Conservation (phyloP, 371 early-diverging fungal genomes). For the Mucor racemosus region DNA sequence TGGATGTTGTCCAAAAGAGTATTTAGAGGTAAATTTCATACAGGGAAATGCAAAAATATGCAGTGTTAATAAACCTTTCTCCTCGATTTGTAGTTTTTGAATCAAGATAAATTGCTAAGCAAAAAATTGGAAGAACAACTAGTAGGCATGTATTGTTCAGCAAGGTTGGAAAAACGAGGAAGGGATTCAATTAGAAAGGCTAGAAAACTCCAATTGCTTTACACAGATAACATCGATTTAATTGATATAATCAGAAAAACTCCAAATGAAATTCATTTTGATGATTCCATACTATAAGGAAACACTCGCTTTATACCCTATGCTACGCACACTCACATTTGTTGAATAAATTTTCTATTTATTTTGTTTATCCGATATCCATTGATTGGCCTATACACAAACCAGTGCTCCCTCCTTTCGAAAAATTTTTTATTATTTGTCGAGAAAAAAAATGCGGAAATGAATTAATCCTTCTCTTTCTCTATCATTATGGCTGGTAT, state of each 20-base stretch:
- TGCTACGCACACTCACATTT: background rate
- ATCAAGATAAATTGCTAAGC: background rate
- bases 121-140: background rate
- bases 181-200: background rate
- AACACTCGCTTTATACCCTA: background rate
- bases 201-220: background rate
- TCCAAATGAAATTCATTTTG: background rate
- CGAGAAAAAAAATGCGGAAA: slow-evolving; percentile 20
- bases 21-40: slow-evolving; percentile 8
- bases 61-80: too few relatives aligned
- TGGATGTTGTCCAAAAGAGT: slow-evolving; percentile 10
- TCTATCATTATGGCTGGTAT: slow-evolving; percentile 63
- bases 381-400: background rate
- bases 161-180: background rate
- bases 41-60: background rate
- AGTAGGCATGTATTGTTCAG: background rate
- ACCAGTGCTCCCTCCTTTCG: background rate
- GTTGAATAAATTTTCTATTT: background rate
- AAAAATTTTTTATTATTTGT: slow-evolving; percentile 24
- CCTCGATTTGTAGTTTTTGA: background rate
- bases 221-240: background rate
- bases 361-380: background rate
- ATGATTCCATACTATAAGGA: background rate
- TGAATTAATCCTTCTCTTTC: slow-evolving; percentile 32
- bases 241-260: background rate